Base-by-base conservation (phyloP, 768 basidiomycete species). In the Serendipita sp. region DNA sequence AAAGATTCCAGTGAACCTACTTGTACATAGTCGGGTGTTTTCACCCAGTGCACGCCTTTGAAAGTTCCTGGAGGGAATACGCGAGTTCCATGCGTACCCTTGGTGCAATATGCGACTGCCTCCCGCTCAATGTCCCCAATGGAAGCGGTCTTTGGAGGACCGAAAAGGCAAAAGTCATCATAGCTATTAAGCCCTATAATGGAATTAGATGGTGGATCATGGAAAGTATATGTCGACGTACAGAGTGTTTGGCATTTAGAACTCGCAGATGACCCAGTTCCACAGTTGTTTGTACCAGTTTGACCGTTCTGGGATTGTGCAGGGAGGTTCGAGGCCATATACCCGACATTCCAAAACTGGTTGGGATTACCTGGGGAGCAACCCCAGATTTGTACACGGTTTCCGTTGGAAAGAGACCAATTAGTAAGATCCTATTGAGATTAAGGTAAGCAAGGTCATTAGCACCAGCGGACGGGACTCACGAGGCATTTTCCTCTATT, bases 251-350 rank as follows among this genome's bases (percentile, higher is more conserved):
- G 89, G 73, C 88, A 91, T 65, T 73, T 72, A 2, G 84, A 85
- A 3, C 74, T 76, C 72, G 83, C 84, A 71, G 76, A 81, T 60
- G 76, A 72, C 16, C 72, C 74, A 2, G 79, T 78, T 7, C 84
- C 84, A 72, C 89, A 91, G 65, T 79, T 74, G 72, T 88, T 85
- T 13, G 83, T 83, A 15, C 83, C 85, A 5, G 77, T 65, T 72
- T 86, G 86, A 32, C 84, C 86, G 47, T 78, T 69, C 70, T 87
- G 80, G 13, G 79, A 71, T 66, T 68, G 62, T 68, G 70, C 35
- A 3, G 68, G 70, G 18, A 80, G 76, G 34, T 70, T 67, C 65
- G 70, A 75, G 64, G 71, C 70, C 34, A 73, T 72, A 70, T 82
- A 83, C 2, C 81, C 80, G 2, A 77, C 73, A 68, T 80, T 78